Evolutionary conservation across 805 yeast genomes (phyloP).

Genomic region (Candida anglica): DNA sequence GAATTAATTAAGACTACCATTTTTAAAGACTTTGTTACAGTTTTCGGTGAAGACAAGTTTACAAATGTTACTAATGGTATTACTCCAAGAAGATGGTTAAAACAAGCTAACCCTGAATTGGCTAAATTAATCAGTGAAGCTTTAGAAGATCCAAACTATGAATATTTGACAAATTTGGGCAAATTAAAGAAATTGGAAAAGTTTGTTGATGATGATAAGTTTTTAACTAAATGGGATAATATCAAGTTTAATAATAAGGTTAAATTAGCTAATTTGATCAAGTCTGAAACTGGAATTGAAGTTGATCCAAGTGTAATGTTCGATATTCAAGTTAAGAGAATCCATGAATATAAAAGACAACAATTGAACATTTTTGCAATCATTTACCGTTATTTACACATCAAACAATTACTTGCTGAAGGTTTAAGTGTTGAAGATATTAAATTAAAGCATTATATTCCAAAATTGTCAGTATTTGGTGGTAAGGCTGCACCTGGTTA

Average conservation of each 20-base stretch:
- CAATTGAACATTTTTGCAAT: slow-evolving; percentile 90
- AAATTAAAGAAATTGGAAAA: slow-evolving; percentile 63
- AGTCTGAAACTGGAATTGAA: slow-evolving; percentile 57
- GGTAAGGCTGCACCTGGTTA: slow-evolving; percentile 99
- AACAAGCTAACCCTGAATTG: slow-evolving; percentile 85
- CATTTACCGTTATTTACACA: slow-evolving; percentile 73
- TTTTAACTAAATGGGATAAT: slow-evolving; percentile 65
- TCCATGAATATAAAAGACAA: slow-evolving; percentile 94
- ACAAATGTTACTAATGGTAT: slow-evolving; percentile 93
- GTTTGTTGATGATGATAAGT: slow-evolving; percentile 63
- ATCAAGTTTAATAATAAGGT: slow-evolving; percentile 70
- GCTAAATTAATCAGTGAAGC: slow-evolving; percentile 69
- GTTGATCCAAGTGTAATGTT: slow-evolving; percentile 74
- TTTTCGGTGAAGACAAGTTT: slow-evolving; percentile 79
- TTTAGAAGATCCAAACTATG: slow-evolving; percentile 61
- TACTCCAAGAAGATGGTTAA: slow-evolving; percentile 95
- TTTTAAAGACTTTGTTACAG: slow-evolving; percentile 81
- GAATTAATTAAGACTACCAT: slow-evolving; percentile 86
- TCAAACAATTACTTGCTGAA: slow-evolving; percentile 62
- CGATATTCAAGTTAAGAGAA: slow-evolving; percentile 91
- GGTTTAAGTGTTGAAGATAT: slow-evolving; percentile 37
- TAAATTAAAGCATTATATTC: slow-evolving; percentile 60
- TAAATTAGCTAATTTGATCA: slow-evolving; percentile 62
- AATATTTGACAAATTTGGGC: slow-evolving; percentile 64
- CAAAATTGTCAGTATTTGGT: slow-evolving; percentile 82